Conservation (phyloP, 192 early-diverging fungal genomes). For the Mortierella hygrophila region DNA sequence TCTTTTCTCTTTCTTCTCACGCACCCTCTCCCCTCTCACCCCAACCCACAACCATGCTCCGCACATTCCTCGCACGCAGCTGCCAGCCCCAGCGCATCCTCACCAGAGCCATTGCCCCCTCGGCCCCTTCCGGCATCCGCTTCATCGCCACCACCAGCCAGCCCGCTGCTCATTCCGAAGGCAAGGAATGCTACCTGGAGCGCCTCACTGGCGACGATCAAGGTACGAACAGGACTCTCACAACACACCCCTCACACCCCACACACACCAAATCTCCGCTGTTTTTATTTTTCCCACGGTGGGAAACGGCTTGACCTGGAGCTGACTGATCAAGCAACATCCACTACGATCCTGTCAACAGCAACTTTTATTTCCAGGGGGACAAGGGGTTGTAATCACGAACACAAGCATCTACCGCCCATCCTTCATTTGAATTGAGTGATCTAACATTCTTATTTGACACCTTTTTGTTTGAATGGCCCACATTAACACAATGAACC, state of each 20-base stretch:
- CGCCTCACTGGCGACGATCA: conserved; percentile 41
- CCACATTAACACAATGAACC: not conserved
- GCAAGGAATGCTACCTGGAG: conserved; percentile 61
- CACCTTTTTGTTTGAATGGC: not conserved
- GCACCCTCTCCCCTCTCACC: not conserved
- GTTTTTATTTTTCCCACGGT: conserved; percentile 47
- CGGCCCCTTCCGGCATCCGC: conserved; percentile 20
- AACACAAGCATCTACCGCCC: not conserved
- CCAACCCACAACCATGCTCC: conserved; percentile 25
- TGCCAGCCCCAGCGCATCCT: conserved; percentile 37
- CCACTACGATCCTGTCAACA: not conserved
- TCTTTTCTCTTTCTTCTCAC: not conserved
- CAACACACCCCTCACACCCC: not conserved
- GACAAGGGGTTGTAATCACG: not conserved
- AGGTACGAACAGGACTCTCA: conserved; percentile 19
- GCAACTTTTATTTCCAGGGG: not conserved
- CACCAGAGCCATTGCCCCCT: conserved; percentile 6
- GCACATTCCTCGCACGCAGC: conserved; percentile 53
- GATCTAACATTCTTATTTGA: not conserved
- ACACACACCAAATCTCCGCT: not conserved
- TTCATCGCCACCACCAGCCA: conserved; percentile 36
- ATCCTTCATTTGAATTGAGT: not conserved
- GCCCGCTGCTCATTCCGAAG: conserved; percentile 25
- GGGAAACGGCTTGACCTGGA: not conserved
- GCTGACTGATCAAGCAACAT: not conserved